Percentiles rank a stretch among this genome's conserved stretches.
Conservation (phyloP, 2,329 filamentous ascomycete species). For the Pseudogymnoascus sp. region DNA sequence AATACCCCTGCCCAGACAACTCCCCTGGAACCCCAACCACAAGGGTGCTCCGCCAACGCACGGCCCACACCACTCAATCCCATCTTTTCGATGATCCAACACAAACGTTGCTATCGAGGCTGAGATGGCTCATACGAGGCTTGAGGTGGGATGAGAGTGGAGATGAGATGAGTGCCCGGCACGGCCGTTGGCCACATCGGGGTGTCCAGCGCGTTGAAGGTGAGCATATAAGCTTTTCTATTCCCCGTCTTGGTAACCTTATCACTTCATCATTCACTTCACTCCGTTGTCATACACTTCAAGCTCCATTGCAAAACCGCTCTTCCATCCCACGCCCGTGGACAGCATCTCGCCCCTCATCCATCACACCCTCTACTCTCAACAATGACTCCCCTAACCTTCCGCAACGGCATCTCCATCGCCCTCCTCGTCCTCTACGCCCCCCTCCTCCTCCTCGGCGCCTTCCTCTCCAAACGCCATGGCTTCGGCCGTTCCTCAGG, state of each 20-base stretch:
- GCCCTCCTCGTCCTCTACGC: constrained; percentile 38
- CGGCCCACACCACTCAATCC: neutral
- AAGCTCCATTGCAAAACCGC: neutral
- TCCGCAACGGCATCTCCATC: constrained; percentile 37
- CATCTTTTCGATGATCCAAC: no score
- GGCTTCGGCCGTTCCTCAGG: constrained; percentile 42
- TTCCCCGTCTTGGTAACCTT: neutral
- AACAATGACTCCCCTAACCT: constrained; percentile 23
- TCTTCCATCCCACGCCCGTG: neutral
- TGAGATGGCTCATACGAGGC: neutral
- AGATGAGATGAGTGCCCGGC: neutral
- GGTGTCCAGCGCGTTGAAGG: neutral
- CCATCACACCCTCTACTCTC: neutral
- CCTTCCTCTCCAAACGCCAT: constrained; percentile 38
- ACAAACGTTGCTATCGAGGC: neutral
- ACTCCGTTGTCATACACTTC: neutral
- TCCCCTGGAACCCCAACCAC: neutral
- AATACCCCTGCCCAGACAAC: neutral
- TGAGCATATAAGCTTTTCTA: neutral
- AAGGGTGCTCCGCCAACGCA: neutral
- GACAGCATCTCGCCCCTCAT: no score
- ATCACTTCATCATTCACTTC: neutral
- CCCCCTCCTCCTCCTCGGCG: constrained; percentile 33
- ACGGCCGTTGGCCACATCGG: neutral
- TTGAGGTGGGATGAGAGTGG: neutral